Evolutionary conservation across 2,329 filamentous ascomycete genomes (phyloP).

Genomic region (Xylariaceae sp.): DNA sequence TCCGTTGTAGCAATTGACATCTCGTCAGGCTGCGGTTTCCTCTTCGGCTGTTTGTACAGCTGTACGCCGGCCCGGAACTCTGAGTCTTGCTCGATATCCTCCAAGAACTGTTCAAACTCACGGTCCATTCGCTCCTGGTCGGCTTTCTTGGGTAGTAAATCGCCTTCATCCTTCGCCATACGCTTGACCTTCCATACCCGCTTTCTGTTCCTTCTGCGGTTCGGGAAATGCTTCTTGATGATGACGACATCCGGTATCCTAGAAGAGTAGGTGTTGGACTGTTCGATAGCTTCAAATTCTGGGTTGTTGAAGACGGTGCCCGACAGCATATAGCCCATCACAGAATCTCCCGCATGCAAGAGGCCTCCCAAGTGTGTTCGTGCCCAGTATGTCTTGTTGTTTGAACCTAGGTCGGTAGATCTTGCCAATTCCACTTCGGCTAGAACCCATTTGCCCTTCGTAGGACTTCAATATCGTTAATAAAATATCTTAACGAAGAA

Average conservation of each 20-base stretch:
- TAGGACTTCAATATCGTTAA: constrained; percentile 49
- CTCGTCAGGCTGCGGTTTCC: constrained; percentile 61
- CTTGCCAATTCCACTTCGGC: constrained; percentile 89
- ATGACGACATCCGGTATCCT: constrained; percentile 90
- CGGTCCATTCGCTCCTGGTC: constrained; percentile 88
- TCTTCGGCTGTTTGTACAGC: constrained; percentile 76
- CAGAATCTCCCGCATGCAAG: constrained; percentile 87
- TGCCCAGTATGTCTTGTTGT: constrained; percentile 87
- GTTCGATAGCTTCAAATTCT: constrained; percentile 66
- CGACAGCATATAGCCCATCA: constrained; percentile 89
- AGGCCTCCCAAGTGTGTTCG: constrained; percentile 88
- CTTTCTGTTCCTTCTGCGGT: constrained; percentile 78
- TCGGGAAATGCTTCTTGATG: constrained; percentile 94
- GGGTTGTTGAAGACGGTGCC: constrained; percentile 58
- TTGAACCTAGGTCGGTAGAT: constrained; percentile 83
- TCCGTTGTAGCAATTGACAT: constrained; percentile 72
- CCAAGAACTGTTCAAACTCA: constrained; percentile 97
- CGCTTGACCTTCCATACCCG: constrained; percentile 95
- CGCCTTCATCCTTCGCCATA: constrained; percentile 88
- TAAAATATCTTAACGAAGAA: background rate
- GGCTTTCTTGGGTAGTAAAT: constrained; percentile 83
- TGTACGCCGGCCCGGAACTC: constrained; percentile 85
- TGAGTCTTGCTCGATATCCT: constrained; percentile 93
- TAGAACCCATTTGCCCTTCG: constrained; percentile 82
- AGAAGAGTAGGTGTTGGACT: constrained; percentile 75